A percentile compares a stretch with the other conserved stretches of the same genome.
Evolutionary conservation across 306 rosid species (phyloP).

Genomic region (Hippophae rhamnoides): DNA sequence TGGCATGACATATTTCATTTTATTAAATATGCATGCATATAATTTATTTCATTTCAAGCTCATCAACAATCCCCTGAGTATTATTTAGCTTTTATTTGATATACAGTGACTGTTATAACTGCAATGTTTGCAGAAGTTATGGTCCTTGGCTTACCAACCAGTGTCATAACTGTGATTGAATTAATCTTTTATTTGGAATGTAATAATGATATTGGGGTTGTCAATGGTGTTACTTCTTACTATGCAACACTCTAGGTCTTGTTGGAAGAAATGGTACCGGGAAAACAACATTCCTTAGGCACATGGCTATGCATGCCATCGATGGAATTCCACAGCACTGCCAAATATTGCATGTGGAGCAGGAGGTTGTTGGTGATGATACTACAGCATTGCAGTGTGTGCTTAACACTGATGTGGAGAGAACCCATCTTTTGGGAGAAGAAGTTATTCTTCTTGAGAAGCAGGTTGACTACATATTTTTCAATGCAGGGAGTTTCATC

Average conservation of each 20-base stretch:
- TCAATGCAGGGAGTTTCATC: background rate
- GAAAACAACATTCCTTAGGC: conserved; percentile 90
- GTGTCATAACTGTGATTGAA: background rate
- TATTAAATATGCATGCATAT: too few relatives aligned
- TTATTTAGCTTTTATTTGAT: background rate
- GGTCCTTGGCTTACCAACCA: background rate
- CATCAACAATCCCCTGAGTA: too few relatives aligned
- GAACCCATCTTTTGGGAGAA: conserved; percentile 69
- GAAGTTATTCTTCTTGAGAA: conserved; percentile 58
- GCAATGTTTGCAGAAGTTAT: background rate
- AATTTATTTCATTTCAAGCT: too few relatives aligned
- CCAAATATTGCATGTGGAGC: conserved; percentile 96
- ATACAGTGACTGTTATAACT: background rate
- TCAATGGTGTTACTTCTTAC: background rate
- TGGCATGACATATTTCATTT: too few relatives aligned
- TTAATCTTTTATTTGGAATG: background rate
- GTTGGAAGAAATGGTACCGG: conserved; percentile 98
- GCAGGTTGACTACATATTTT: conserved; percentile 44
- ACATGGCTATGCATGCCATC: conserved; percentile 97
- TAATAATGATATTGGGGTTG: background rate
- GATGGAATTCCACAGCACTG: conserved; percentile 88
- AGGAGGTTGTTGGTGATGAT: conserved; percentile 83
- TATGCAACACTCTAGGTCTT: conserved; percentile 42
- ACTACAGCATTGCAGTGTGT: conserved; percentile 91
- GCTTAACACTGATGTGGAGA: conserved; percentile 82